phyloP scores from a whole-genome alignment of 345 rosid species.

The Pistacia integerrima region DNA sequence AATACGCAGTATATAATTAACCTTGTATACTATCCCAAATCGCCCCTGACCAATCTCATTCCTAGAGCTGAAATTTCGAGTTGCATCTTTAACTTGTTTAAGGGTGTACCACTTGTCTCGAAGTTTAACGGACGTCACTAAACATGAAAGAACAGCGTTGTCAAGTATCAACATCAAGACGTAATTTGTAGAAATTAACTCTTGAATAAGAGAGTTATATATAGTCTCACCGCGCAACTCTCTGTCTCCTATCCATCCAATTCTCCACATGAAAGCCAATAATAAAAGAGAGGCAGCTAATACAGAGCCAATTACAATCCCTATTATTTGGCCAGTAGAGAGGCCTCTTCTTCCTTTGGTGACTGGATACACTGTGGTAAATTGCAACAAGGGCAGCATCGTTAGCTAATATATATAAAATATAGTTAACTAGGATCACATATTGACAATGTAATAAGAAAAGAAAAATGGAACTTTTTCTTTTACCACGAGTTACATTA shows the following conservation, averaged over 20 bases:
- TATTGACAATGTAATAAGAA: neutral
- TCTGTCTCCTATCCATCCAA: constrained; percentile 23
- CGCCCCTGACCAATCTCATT: constrained; percentile 3
- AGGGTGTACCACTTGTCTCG: neutral
- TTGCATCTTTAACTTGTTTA: constrained; percentile 16
- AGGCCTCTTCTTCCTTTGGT: neutral
- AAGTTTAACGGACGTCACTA: neutral
- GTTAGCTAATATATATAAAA: too few species aligned
- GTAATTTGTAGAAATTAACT: too few species aligned
- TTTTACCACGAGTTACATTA: constrained; percentile 8
- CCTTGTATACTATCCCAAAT: neutral
- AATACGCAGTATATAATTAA: neutral
- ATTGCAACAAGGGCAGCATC: too few species aligned
- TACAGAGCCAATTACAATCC: too few species aligned
- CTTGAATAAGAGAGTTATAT: too few species aligned
- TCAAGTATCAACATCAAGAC: too few species aligned
- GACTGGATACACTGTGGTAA: neutral
- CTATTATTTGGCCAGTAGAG: too few species aligned
- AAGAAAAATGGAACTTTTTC: neutral
- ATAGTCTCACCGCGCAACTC: neutral
- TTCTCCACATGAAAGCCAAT: constrained; percentile 16
- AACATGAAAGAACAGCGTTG: too few species aligned
- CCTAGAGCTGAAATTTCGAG: constrained; percentile 15
- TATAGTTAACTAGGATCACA: neutral
- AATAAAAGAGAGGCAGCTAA: constrained; percentile 13